Conservation (phyloP, 805 yeast species). For the Zygosaccharomyces pseudorouxii region DNA sequence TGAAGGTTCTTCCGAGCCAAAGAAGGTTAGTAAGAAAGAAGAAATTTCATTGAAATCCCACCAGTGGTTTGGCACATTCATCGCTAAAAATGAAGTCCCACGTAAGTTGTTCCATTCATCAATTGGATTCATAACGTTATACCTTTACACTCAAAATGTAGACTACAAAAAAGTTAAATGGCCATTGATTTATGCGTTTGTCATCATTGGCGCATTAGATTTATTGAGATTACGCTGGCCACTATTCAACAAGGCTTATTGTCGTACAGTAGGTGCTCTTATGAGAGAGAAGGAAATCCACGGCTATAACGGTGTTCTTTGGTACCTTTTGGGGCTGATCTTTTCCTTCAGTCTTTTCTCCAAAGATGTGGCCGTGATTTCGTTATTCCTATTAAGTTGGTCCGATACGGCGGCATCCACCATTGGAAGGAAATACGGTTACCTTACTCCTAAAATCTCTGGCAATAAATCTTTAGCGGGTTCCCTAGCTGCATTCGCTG, state of each 20-base stretch:
- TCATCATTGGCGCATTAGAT: conserved; percentile 58
- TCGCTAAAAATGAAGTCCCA: conserved; percentile 81
- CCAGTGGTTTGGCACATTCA: conserved; percentile 45
- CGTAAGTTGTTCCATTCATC: conserved; percentile 85
- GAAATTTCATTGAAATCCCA: conserved; percentile 39
- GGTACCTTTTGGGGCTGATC: conserved; percentile 76
- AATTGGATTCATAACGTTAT: conserved; percentile 77
- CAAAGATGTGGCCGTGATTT: conserved; percentile 74
- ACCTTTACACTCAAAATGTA: conserved; percentile 60
- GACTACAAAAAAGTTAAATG: conserved; percentile 53
- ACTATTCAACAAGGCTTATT: conserved; percentile 61
- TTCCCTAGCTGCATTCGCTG: conserved; percentile 72
- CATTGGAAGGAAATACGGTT: conserved; percentile 80
- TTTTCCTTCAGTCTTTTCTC: conserved; percentile 66
- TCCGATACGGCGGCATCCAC: conserved; percentile 97
- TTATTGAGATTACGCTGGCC: conserved; percentile 57
- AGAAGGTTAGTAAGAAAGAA: not conserved
- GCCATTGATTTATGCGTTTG: conserved; percentile 54
- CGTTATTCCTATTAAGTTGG: conserved; percentile 85
- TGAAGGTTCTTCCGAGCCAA: not conserved
- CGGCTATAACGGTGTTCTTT: conserved; percentile 76
- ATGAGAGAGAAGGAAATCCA: conserved; percentile 81
- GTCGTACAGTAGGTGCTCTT: conserved; percentile 65
- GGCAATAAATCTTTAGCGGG: conserved; percentile 85
- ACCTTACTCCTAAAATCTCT: conserved; percentile 72